Conservation (phyloP, 441 rosid genomes). For the Sinapis alba region DNA sequence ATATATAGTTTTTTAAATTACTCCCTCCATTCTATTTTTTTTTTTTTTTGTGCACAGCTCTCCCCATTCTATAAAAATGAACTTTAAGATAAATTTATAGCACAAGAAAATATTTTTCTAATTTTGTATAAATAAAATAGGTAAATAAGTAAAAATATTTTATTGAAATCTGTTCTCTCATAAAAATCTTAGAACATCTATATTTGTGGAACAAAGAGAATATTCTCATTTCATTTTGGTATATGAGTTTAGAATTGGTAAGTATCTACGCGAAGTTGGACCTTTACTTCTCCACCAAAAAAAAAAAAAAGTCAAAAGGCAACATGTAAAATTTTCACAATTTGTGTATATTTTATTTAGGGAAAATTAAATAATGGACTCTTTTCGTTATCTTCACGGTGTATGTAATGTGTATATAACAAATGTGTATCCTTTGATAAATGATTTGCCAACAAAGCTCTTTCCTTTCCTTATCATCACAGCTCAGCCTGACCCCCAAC, state of each 20-base stretch:
- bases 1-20: too few relatives aligned
- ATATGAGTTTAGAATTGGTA: background rate
- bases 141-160: too few relatives aligned
- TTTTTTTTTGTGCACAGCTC: too few relatives aligned
- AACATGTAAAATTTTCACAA: slow-evolving; percentile 8
- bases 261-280: background rate
- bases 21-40: too few relatives aligned
- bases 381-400: background rate
- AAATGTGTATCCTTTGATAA: background rate
- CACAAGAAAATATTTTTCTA: too few relatives aligned
- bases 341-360: background rate
- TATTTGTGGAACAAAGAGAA: background rate
- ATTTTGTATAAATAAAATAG: background rate
- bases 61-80: too few relatives aligned
- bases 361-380: background rate
- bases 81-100: too few relatives aligned
- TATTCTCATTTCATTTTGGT: background rate
- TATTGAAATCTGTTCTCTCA: background rate
- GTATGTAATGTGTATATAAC: background rate
- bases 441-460: slow-evolving; percentile 20
- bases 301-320: slow-evolving; percentile 19
- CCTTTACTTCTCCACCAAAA: slow-evolving; percentile 20
- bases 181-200: background rate
- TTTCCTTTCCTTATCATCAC: slow-evolving; percentile 12
- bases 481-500: slow-evolving; percentile 34